Evolutionary conservation across 768 basidiomycete species (phyloP).

Genomic region (Collybia sordida): DNA sequence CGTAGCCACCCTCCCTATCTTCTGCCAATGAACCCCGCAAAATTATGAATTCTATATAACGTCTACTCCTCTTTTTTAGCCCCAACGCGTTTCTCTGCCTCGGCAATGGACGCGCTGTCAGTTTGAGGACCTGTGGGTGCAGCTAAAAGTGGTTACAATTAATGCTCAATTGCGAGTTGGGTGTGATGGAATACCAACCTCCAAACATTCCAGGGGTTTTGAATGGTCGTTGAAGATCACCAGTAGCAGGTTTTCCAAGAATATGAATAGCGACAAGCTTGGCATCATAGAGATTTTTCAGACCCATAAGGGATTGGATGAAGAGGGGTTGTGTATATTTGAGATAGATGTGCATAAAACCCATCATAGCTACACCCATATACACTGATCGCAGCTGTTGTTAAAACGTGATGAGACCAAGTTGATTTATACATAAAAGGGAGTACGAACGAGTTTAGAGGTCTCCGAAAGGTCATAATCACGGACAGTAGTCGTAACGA

Average conservation of each 20-base stretch:
- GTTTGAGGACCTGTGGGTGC: conserved; percentile 73
- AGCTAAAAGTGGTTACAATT: conserved; percentile 11
- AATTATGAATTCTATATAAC: too few relatives aligned
- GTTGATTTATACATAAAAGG: background rate
- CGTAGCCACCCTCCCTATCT: too few relatives aligned
- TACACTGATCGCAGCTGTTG: conserved; percentile 62
- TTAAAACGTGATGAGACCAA: background rate
- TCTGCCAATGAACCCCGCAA: too few relatives aligned
- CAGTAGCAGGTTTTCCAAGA: conserved; percentile 74
- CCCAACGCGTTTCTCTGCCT: conserved; percentile 83
- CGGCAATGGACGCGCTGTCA: conserved; percentile 82
- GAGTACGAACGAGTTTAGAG: conserved; percentile 66
- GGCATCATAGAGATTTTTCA: conserved; percentile 88
- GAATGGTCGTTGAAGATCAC: conserved; percentile 90
- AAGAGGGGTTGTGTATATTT: conserved; percentile 96
- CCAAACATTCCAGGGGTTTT: conserved; percentile 76
- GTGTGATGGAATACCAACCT: conserved; percentile 29
- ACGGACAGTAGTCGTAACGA: conserved; percentile 87
- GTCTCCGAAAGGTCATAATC: conserved; percentile 93
- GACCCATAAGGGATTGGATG: conserved; percentile 92
- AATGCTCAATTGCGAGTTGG: conserved; percentile 1
- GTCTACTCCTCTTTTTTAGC: conserved; percentile 75
- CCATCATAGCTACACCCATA: conserved; percentile 85
- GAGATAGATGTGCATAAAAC: conserved; percentile 90
- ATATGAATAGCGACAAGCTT: conserved; percentile 83